phyloP scores from a whole-genome alignment of 1,139 yeast genomes.

The Hyphopichia burtonii region DNA sequence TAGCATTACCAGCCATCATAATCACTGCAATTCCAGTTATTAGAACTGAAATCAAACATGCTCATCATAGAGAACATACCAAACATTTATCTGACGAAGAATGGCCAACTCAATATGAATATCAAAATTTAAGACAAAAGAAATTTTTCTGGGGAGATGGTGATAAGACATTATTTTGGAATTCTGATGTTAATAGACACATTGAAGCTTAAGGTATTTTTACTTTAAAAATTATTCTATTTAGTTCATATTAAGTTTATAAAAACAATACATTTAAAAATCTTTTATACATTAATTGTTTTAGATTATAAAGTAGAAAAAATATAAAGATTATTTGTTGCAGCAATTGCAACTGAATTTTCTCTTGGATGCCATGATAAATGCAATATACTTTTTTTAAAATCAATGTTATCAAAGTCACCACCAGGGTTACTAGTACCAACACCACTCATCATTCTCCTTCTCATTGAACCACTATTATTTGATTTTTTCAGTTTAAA shows the following conservation, averaged over 20 bases:
- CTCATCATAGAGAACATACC: constrained; percentile 83
- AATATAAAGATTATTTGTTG: constrained; percentile 89
- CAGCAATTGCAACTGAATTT: constrained; percentile 96
- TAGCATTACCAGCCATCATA: constrained; percentile 80
- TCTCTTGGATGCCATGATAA: constrained; percentile 98
- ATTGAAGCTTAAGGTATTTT: constrained; percentile 32
- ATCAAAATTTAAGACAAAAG: constrained; percentile 83
- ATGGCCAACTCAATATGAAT: constrained; percentile 89
- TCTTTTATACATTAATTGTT: no score
- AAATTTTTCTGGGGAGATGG: constrained; percentile 99
- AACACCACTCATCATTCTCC: constrained; percentile 48
- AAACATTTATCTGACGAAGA: constrained; percentile 79
- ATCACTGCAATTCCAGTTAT: constrained; percentile 78
- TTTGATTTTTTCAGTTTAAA: constrained; percentile 73
- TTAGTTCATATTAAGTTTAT: not conserved
- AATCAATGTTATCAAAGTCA: constrained; percentile 86
- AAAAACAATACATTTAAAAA: no score
- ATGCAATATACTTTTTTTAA: constrained; percentile 91
- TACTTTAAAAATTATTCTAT: not conserved
- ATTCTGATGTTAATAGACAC: constrained; percentile 87
- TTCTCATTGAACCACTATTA: constrained; percentile 34
- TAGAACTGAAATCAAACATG: constrained; percentile 81
- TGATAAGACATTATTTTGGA: constrained; percentile 97
- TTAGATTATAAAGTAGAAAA: constrained; percentile 57
- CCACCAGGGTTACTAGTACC: constrained; percentile 32